Evolutionary conservation across 176 grass and related monocot species (phyloP).

Genomic region (Puccinellia tenuiflora): DNA sequence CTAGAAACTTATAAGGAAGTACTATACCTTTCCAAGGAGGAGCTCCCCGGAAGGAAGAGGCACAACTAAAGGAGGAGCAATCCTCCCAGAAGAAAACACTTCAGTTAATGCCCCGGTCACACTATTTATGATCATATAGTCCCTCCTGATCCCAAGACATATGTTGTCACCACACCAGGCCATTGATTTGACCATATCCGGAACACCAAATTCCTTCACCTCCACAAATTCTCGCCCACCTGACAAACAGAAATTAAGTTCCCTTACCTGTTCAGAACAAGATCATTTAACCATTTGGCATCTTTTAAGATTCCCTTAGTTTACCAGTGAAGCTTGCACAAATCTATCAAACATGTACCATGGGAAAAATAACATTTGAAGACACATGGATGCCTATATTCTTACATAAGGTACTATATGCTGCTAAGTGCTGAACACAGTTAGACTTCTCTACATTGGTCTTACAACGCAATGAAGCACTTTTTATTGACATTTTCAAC

Average conservation of each 20-base stretch:
- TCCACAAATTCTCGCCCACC: constrained; percentile 92
- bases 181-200: constrained; percentile 79
- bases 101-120: constrained; percentile 75
- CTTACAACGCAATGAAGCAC: background rate
- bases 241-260: constrained; percentile 31
- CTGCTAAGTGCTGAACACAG: background rate
- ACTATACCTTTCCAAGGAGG: constrained; percentile 83
- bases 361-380: background rate
- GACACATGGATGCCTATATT: background rate
- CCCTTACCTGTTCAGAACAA: constrained; percentile 7
- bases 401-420: constrained; percentile 4
- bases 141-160: constrained; percentile 81
- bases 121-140: constrained; percentile 92
- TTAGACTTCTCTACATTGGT: constrained; percentile 9
- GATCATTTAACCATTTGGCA: constrained; percentile 8
- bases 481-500: background rate
- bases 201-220: constrained; percentile 91
- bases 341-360: constrained; percentile 11
- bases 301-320: constrained; percentile 11
- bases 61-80: constrained; percentile 85
- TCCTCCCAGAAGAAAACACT: constrained; percentile 90
- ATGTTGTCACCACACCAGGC: constrained; percentile 97
- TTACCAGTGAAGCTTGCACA: constrained; percentile 9
- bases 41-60: constrained; percentile 74
- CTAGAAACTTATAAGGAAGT: background rate